Conservation (phyloP, 2,329 filamentous ascomycete genomes). For the Diaporthe aspalathi region DNA sequence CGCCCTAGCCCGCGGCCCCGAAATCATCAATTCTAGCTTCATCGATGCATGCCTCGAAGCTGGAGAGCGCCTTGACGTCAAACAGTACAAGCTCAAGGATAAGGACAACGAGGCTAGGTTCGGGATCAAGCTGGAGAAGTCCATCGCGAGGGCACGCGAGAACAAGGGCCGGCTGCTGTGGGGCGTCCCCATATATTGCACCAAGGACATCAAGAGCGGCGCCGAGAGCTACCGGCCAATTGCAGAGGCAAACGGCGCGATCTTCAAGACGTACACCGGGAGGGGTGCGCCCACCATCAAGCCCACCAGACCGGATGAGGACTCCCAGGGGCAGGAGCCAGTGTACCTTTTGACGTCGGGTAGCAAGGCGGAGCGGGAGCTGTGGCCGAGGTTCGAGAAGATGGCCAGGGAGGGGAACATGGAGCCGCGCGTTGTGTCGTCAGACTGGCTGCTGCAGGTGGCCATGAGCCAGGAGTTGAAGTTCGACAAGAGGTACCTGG, state of each 20-base stretch:
- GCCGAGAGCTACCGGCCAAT: constrained; percentile 88
- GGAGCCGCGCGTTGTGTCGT: constrained; percentile 81
- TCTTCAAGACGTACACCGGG: constrained; percentile 81
- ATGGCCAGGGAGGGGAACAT: constrained; percentile 84
- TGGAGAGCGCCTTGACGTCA: constrained; percentile 71
- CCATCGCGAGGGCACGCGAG: constrained; percentile 75
- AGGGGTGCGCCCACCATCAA: constrained; percentile 76
- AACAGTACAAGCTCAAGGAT: constrained; percentile 78
- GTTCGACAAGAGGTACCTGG: constrained; percentile 73
- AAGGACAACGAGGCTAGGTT: constrained; percentile 77
- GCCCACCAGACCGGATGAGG: constrained; percentile 70
- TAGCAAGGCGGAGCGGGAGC: constrained; percentile 72
- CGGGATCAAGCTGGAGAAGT: constrained; percentile 75
- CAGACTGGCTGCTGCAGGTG: constrained; percentile 91
- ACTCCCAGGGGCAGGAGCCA: constrained; percentile 74
- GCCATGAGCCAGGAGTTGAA: constrained; percentile 87
- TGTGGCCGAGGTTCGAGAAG: constrained; percentile 84
- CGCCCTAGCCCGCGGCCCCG: constrained; percentile 83
- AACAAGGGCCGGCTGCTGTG: constrained; percentile 82
- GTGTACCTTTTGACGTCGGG: constrained; percentile 85
- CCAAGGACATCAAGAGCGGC: constrained; percentile 81
- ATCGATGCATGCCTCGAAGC: constrained; percentile 81
- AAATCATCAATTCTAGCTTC: constrained; percentile 81
- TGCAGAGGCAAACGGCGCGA: constrained; percentile 87
- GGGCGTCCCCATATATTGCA: constrained; percentile 85